These are phyloP conservation scores for Inonotus hispidus DNA, from an alignment of 1,284 basidiomycete species.

Conservation along the genomic window DNA sequence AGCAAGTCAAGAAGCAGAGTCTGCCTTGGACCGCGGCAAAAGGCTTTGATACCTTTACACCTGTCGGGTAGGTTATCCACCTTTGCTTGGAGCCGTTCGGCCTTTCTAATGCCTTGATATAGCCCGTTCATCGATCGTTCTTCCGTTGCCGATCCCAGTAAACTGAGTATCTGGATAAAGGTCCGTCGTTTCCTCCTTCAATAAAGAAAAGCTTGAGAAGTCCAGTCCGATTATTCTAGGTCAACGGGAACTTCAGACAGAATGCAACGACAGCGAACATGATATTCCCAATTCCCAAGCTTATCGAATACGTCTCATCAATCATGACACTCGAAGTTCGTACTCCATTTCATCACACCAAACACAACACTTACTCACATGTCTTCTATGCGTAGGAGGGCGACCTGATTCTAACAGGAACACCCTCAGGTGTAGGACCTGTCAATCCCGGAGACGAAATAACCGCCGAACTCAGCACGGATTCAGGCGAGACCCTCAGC, in stretches of 20 bases:
- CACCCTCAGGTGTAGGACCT: slow-evolving; percentile 86
- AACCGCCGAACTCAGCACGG: slow-evolving; percentile 62
- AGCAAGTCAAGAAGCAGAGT: slow-evolving; percentile 87
- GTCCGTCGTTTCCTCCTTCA: slow-evolving; percentile 29
- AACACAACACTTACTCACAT: background rate
- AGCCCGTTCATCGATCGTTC: slow-evolving; percentile 81
- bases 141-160: slow-evolving; percentile 64
- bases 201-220: background rate
- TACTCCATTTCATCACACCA: slow-evolving; percentile 1
- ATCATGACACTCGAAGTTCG: slow-evolving; percentile 93
- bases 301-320: slow-evolving; percentile 88
- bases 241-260: slow-evolving; percentile 84
- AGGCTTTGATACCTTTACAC: slow-evolving; percentile 87
- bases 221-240: slow-evolving; percentile 34
- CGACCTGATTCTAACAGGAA: slow-evolving; percentile 85
- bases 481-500: slow-evolving; percentile 53
- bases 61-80: slow-evolving; percentile 53
- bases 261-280: slow-evolving; percentile 84
- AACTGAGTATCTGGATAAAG: slow-evolving; percentile 75
- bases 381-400: slow-evolving; percentile 54
- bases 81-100: background rate
- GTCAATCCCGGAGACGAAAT: slow-evolving; percentile 76
- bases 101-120: slow-evolving; percentile 12
- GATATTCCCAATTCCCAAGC: slow-evolving; percentile 89
- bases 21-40: slow-evolving; percentile 94